Evolutionary conservation across 495 filamentous ascomycete genomes (phyloP).

Genomic region (Bryoglossum gracile): DNA sequence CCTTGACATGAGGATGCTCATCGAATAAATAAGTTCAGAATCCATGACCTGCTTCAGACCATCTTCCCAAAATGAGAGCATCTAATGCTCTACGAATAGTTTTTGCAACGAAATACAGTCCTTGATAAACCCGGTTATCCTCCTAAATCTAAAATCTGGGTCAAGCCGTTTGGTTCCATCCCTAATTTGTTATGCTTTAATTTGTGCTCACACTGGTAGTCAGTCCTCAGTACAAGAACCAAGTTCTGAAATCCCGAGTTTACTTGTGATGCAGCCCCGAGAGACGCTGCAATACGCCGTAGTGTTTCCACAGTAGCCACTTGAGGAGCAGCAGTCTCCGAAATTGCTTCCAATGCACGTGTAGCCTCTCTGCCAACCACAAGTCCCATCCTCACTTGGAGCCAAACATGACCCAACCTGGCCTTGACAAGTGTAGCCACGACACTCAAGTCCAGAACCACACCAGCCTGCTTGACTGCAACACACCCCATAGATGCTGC

Average conservation of each 20-base stretch:
- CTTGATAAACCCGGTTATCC: too few species aligned
- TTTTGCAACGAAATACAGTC: too few species aligned
- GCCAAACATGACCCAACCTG: slow-evolving; percentile 3
- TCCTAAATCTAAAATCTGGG: too few species aligned
- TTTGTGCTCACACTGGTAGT: too few species aligned
- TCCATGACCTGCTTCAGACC: too few species aligned
- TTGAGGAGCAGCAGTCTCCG: slow-evolving; percentile 6
- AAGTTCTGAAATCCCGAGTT: background rate
- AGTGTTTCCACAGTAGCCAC: slow-evolving; percentile 7
- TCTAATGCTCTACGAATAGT: too few species aligned
- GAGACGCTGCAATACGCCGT: slow-evolving; percentile 4
- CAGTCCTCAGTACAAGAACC: background rate
- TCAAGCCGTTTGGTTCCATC: too few species aligned
- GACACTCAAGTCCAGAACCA: slow-evolving; percentile 1
- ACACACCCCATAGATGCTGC: slow-evolving; percentile 19
- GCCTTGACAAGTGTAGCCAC: slow-evolving; percentile 3
- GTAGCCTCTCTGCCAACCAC: slow-evolving; percentile 2
- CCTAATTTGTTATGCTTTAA: too few species aligned
- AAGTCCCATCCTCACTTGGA: slow-evolving; percentile 6
- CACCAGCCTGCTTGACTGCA: slow-evolving; percentile 16
- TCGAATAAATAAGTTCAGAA: too few species aligned
- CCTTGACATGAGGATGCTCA: too few species aligned
- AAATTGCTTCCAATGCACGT: slow-evolving; percentile 5
- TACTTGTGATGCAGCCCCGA: background rate
- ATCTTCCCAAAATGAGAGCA: too few species aligned